These are phyloP conservation scores for Coniochaeta hoffmannii DNA, from an alignment of 2,329 filamentous ascomycete species.

Conservation along the genomic window DNA sequence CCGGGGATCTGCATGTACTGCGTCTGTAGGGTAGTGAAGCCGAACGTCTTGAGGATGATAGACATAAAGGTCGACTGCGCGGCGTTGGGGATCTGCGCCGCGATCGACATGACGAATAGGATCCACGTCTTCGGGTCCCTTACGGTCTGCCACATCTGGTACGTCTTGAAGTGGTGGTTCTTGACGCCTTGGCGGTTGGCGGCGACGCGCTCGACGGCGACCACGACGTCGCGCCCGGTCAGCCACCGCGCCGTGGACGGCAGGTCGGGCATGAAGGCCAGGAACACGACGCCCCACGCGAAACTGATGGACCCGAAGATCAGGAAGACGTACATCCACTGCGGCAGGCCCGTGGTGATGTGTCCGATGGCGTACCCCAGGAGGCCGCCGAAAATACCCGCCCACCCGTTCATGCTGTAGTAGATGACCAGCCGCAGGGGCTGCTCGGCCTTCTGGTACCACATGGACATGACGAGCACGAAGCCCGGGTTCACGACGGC, in stretches of 20 bases:
- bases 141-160: conserved; percentile 37
- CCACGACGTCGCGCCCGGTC: conserved; percentile 43
- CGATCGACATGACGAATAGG: conserved; percentile 34
- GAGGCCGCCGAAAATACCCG: conserved; percentile 53
- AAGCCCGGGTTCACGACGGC: conserved; percentile 50
- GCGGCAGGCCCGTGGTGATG: conserved; percentile 40
- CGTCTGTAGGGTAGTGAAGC: conserved; percentile 19
- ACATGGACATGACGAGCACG: conserved; percentile 51
- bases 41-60: conserved; percentile 25
- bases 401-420: conserved; percentile 49
- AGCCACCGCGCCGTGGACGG: conserved; percentile 58
- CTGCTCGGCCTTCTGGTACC: conserved; percentile 37
- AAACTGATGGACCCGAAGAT: conserved; percentile 50
- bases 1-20: conserved; percentile 47
- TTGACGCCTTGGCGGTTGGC: conserved; percentile 45
- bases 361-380: conserved; percentile 54
- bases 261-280: conserved; percentile 53
- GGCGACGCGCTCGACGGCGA: conserved; percentile 47
- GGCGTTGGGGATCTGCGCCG: conserved; percentile 22
- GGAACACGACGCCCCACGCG: conserved; percentile 47
- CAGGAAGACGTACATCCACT: conserved; percentile 52
- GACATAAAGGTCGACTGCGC: conserved; percentile 24
- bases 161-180: conserved; percentile 38
- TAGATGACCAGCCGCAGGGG: conserved; percentile 45
- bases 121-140: conserved; percentile 53